phyloP scores from a whole-genome alignment of 148 eudicot genomes.

The Vaccinium corymbosum region DNA sequence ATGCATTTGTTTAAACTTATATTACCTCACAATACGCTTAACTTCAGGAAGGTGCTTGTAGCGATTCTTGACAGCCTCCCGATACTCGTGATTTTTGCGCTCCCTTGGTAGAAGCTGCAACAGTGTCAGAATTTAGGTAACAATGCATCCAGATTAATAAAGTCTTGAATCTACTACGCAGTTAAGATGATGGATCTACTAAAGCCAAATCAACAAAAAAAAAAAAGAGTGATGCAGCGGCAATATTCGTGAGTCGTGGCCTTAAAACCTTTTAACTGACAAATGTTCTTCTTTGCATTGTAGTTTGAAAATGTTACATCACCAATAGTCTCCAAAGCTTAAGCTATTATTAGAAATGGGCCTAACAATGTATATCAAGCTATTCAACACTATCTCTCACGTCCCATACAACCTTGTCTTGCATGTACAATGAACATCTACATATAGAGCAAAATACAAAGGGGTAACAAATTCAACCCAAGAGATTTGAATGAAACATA shows the following conservation, averaged over 20 bases:
- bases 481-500: neutral
- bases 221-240: neutral
- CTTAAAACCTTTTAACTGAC: neutral
- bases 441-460: neutral
- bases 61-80: conserved; percentile 71
- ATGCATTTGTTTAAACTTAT: neutral
- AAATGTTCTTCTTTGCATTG: neutral
- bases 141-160: neutral
- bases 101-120: conserved; percentile 91
- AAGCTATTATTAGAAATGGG: neutral
- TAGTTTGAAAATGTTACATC: neutral
- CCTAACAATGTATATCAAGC: neutral
- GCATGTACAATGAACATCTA: neutral
- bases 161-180: neutral
- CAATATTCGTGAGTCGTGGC: neutral
- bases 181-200: neutral
- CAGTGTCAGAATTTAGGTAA: conserved; percentile 9
- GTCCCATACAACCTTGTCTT: neutral
- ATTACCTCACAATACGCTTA: conserved; percentile 77
- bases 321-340: neutral
- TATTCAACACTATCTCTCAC: neutral
- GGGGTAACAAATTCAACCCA: neutral
- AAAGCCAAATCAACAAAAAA: neutral
- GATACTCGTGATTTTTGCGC: conserved; percentile 76
- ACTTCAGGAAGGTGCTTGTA: conserved; percentile 86